phyloP scores from a whole-genome alignment of 345 rosid species.

The Conringia planisiliqua region DNA sequence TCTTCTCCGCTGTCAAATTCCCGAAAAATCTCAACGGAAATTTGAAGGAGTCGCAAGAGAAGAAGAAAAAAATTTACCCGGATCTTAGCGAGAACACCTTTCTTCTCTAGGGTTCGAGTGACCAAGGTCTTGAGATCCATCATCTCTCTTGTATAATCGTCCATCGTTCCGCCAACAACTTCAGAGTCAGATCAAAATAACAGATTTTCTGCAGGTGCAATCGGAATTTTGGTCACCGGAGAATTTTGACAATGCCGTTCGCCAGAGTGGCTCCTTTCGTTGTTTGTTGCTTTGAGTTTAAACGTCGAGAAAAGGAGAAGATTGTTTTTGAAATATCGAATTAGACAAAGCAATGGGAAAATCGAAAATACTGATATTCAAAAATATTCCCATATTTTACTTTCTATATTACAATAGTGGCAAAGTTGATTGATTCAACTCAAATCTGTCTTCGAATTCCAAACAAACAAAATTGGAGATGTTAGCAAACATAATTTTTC shows the following conservation, averaged over 20 bases:
- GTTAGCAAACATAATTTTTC: not conserved
- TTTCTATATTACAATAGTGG: too few relatives aligned
- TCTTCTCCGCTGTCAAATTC: not conserved
- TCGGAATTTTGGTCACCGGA: not conserved
- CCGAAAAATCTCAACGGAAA: too few relatives aligned
- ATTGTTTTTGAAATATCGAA: not conserved
- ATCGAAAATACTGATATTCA: not conserved
- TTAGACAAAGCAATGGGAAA: not conserved
- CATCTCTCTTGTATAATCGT: constrained; percentile 98
- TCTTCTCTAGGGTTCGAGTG: constrained; percentile 97
- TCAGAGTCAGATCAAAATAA: not conserved
- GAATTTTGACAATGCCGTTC: not conserved
- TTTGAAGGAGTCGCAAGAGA: not conserved
- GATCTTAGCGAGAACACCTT: constrained; percentile 98
- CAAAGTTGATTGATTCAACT: not conserved
- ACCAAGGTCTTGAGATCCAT: constrained; percentile 99
- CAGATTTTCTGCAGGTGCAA: not conserved
- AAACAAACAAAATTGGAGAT: too few relatives aligned
- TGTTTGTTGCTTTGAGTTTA: not conserved
- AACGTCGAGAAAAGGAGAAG: not conserved
- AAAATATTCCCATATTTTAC: not conserved
- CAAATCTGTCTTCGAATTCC: not conserved
- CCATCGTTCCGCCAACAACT: constrained; percentile 38
- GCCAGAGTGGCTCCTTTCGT: not conserved
- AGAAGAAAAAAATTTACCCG: constrained; percentile 48